Percentiles rank a stretch among this genome's conserved stretches.
phyloP scores from a whole-genome alignment of 306 rosid species.

The Rubus parviflorus region DNA sequence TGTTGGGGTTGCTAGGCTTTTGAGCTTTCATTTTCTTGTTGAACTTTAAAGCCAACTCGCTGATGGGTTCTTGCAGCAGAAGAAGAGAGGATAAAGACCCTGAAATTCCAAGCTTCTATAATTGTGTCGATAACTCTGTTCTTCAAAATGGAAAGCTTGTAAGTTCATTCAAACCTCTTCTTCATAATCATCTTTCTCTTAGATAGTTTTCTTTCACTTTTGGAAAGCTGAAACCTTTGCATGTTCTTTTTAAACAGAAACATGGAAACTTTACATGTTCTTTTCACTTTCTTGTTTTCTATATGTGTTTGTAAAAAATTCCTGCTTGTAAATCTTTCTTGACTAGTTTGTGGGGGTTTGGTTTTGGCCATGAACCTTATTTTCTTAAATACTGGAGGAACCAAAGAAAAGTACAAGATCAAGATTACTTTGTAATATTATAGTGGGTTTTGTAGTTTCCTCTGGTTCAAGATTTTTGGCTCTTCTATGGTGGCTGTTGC shows the following conservation, averaged over 20 bases:
- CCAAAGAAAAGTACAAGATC: not conserved
- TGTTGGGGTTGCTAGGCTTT: not conserved
- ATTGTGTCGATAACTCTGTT: not conserved
- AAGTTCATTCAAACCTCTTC: not conserved
- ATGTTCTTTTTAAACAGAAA: not conserved
- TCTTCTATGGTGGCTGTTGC: not conserved
- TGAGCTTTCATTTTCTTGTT: not conserved
- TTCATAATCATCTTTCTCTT: not conserved
- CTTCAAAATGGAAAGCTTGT: not conserved
- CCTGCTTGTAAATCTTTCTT: not conserved
- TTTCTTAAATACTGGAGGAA: too few species aligned
- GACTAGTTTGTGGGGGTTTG: not conserved
- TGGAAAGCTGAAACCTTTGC: not conserved
- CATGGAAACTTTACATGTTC: not conserved
- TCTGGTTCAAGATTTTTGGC: not conserved
- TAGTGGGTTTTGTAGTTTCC: not conserved
- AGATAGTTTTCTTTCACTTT: not conserved
- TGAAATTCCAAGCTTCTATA: not conserved
- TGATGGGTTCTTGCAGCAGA: constrained; percentile 8
- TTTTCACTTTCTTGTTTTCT: not conserved
- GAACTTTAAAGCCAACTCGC: not conserved
- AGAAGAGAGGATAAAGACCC: not conserved
- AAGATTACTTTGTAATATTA: not conserved
- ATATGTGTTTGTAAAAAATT: not conserved
- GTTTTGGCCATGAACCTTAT: not conserved